phyloP scores from a whole-genome alignment of 352 stramenopile species.

The Pythium dissimile region DNA sequence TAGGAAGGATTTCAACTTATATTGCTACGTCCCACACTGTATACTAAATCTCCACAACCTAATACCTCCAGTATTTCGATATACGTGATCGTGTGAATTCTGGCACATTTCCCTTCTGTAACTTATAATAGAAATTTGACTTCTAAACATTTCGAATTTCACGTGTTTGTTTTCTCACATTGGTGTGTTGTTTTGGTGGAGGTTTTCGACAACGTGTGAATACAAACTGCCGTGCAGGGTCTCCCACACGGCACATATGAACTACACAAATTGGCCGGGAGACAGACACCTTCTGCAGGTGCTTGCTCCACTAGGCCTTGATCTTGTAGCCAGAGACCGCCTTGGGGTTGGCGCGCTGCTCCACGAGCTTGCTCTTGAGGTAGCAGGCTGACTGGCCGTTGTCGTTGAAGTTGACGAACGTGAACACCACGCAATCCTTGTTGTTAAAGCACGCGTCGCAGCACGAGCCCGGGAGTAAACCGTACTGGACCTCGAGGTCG shows the following conservation, averaged over 20 bases:
- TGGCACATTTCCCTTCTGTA: too few relatives aligned
- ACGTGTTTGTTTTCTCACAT: too few relatives aligned
- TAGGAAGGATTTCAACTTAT: not conserved
- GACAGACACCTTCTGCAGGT: not conserved
- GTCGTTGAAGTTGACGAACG: conserved; percentile 58
- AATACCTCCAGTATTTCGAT: too few relatives aligned
- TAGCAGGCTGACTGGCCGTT: conserved; percentile 54
- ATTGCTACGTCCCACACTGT: not conserved
- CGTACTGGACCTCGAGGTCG: conserved; percentile 41
- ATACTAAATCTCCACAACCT: not conserved
- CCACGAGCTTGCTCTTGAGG: conserved; percentile 37
- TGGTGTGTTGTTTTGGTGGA: too few relatives aligned
- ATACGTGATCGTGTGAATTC: too few relatives aligned
- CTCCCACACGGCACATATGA: too few relatives aligned
- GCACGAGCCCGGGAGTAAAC: conserved; percentile 38
- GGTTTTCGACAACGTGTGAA: not conserved
- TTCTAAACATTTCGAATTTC: too few relatives aligned
- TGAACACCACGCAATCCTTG: conserved; percentile 39
- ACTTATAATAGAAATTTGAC: too few relatives aligned
- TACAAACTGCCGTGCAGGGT: not conserved
- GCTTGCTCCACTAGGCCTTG: conserved; percentile 7
- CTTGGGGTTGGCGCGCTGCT: conserved; percentile 22
- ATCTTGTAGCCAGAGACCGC: conserved; percentile 45
- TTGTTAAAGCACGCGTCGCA: conserved; percentile 43
- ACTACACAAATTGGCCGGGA: too few relatives aligned